A percentile compares a stretch with the other conserved stretches of the same genome.
These are phyloP conservation scores for Backusella sp. DNA, from an alignment of 192 early-diverging fungal genomes.

Conservation along the genomic window DNA sequence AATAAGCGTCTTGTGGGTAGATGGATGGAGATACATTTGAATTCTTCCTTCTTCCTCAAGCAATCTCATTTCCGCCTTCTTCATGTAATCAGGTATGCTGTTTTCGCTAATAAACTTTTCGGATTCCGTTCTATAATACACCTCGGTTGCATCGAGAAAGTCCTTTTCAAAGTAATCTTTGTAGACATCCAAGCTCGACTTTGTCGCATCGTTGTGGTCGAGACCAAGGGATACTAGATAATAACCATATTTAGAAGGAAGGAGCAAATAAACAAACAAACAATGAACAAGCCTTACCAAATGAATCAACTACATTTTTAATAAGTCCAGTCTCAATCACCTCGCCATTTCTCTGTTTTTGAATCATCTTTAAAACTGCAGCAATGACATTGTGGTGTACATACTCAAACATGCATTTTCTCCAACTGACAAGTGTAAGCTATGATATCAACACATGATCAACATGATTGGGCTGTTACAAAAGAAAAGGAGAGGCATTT, in stretches of 20 bases:
- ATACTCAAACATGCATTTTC: constrained; percentile 70
- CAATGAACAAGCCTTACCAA: constrained; percentile 54
- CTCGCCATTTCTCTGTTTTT: constrained; percentile 85
- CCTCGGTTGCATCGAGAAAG: constrained; percentile 76
- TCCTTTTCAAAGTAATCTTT: constrained; percentile 83
- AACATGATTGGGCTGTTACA: neutral
- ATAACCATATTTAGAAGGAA: neutral
- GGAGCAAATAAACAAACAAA: neutral
- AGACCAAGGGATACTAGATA: constrained; percentile 72
- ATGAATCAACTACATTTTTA: constrained; percentile 89
- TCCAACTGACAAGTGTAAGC: constrained; percentile 86
- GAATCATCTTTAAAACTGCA: constrained; percentile 79
- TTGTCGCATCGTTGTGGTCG: constrained; percentile 77
- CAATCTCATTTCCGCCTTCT: constrained; percentile 80
- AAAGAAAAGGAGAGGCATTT: neutral
- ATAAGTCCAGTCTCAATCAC: constrained; percentile 82
- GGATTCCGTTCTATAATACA: constrained; percentile 88
- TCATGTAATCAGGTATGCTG: constrained; percentile 93
- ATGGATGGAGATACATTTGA: constrained; percentile 82
- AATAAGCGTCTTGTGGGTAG: constrained; percentile 77
- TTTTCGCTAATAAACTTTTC: constrained; percentile 91
- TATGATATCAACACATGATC: constrained; percentile 22
- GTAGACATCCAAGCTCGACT: constrained; percentile 86
- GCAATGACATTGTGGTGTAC: constrained; percentile 70
- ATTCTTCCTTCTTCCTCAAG: constrained; percentile 86